A percentile compares a stretch with the other conserved stretches of the same genome.
phyloP scores from a whole-genome alignment of 2,329 filamentous ascomycete genomes.

The Cordyceps militaris region DNA sequence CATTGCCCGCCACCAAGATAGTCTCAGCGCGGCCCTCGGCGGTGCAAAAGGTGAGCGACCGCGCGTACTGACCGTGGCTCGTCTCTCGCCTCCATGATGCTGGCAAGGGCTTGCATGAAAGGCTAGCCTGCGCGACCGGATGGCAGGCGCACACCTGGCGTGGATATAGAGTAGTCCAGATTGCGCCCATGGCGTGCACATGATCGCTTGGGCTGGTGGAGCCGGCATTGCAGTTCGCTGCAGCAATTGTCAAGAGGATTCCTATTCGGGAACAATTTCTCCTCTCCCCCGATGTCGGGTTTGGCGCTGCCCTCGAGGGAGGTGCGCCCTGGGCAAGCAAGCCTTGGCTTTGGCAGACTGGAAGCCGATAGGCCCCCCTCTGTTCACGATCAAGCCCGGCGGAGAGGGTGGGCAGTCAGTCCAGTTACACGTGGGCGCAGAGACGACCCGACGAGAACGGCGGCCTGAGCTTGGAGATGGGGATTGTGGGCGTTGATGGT shows the following conservation, averaged over 20 bases:
- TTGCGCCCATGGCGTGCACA: constrained; percentile 4
- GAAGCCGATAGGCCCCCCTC: background rate
- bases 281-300: constrained; percentile 13
- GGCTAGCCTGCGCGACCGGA: background rate
- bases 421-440: no score
- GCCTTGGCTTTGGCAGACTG: background rate
- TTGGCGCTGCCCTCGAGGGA: constrained; percentile 2
- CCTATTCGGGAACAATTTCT: constrained; percentile 13
- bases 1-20: background rate
- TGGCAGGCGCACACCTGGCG: constrained; percentile 7
- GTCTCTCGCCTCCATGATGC: constrained; percentile 7
- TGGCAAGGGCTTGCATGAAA: constrained; percentile 4
- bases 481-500: no score
- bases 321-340: background rate
- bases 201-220: constrained; percentile 11
- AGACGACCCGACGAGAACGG: background rate
- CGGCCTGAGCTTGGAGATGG: background rate
- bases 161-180: constrained; percentile 9
- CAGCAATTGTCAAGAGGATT: constrained; percentile 13
- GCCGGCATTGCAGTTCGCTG: constrained; percentile 8
- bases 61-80: background rate
- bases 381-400: background rate
- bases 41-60: background rate
- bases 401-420: background rate
- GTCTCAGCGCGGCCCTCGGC: background rate